A percentile compares a stretch with the other conserved stretches of the same genome.
These are phyloP conservation scores for Rhodotorula taiwanensis DNA, from an alignment of 768 basidiomycete genomes.

Conservation along the genomic window DNA sequence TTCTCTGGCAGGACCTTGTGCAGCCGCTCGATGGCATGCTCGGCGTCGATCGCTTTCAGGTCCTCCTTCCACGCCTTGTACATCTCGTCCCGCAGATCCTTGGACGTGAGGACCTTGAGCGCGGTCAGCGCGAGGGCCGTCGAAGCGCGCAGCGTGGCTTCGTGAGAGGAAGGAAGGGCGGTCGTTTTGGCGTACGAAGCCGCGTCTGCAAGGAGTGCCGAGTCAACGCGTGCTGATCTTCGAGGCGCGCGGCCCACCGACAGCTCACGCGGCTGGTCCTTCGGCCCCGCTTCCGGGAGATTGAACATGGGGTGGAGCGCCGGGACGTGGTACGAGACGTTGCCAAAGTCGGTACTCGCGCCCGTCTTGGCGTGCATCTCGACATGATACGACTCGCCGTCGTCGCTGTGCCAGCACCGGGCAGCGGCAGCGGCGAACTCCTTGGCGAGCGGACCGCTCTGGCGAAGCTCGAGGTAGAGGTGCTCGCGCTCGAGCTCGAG, in stretches of 20 bases:
- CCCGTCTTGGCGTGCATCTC: background rate
- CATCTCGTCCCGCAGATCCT: background rate
- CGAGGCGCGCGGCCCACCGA: no score
- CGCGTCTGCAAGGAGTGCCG: background rate
- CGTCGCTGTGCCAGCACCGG: background rate
- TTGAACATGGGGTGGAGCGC: background rate
- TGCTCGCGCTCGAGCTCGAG: background rate
- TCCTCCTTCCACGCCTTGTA: conserved; percentile 1
- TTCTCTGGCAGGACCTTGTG: background rate
- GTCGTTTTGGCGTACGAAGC: background rate
- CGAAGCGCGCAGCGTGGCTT: background rate
- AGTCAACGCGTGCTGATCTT: no score
- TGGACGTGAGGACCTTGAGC: background rate
- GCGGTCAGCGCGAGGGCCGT: background rate
- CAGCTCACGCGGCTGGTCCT: background rate
- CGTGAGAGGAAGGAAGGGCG: background rate
- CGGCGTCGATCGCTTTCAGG: background rate
- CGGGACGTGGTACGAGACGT: background rate
- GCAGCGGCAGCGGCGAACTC: background rate
- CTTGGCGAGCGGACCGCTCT: background rate
- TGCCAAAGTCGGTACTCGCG: conserved; percentile 3
- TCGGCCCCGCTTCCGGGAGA: background rate
- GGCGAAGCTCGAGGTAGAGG: conserved; percentile 1
- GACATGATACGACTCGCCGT: background rate
- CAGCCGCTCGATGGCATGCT: background rate